These are phyloP conservation scores for Russula olivacea DNA, from an alignment of 768 basidiomycete species.

Conservation along the genomic window DNA sequence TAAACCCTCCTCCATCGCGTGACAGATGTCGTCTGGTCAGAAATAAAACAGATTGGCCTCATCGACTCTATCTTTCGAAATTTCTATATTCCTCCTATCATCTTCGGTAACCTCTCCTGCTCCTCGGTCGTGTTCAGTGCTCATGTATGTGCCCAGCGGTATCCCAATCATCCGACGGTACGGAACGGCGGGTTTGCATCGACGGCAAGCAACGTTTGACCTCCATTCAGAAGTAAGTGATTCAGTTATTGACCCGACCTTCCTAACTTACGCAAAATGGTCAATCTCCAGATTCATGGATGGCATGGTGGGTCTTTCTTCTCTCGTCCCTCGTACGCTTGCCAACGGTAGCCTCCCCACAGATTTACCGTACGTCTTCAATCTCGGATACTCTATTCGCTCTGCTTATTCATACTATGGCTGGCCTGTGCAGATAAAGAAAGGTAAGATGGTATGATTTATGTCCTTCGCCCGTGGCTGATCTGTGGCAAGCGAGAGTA, in stretches of 20 bases:
- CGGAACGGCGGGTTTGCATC: constrained; percentile 48
- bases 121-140: background rate
- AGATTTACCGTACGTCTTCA: constrained; percentile 16
- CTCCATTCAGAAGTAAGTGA: constrained; percentile 49
- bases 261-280: background rate
- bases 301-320: constrained; percentile 43
- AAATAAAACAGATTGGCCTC: constrained; percentile 51
- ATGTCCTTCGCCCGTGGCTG: background rate
- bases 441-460: constrained; percentile 29
- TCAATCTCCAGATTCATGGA: constrained; percentile 43
- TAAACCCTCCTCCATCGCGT: background rate
- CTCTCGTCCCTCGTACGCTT: no score
- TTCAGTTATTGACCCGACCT: background rate
- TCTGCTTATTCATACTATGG: background rate
- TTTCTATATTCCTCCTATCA: constrained; percentile 61
- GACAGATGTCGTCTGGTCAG: constrained; percentile 60
- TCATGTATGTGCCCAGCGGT: constrained; percentile 35
- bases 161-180: constrained; percentile 36
- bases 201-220: constrained; percentile 73
- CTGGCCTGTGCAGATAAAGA: constrained; percentile 35
- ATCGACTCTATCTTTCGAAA: constrained; percentile 62
- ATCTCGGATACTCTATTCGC: background rate
- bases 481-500: constrained; percentile 9
- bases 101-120: constrained; percentile 46
- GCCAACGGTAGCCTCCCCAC: background rate